Evolutionary conservation across 1,284 basidiomycete genomes (phyloP), one percentile per base, ranked within the genome.

Genomic region (Somion occarium): DNA sequence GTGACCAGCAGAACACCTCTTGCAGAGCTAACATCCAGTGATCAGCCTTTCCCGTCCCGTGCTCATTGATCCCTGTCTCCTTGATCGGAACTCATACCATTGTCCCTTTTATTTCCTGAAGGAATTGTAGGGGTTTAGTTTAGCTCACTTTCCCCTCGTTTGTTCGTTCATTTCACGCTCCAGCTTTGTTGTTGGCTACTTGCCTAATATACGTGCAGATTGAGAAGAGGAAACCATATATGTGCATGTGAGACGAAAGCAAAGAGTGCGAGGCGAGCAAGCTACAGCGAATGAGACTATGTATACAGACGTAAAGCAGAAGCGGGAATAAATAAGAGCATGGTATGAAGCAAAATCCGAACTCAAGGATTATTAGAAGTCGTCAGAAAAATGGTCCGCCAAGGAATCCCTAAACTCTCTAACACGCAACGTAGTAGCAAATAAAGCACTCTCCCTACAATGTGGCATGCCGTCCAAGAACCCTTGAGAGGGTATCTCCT

Each of bases 381-480:
- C 67, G 41, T 67, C 67, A 47, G 60, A 56, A 53, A 69, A 69
- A 53, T 67, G 60, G 49, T 69, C 67, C 45, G 66, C 61, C 41
- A 69, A 51, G 27, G 55, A 56, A 12, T 69, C 67, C 58, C 62
- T 64, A 50, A 69, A 59, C 54, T 69, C 67, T 48, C 61, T 57
- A 50, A 65, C 54, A 45, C 58, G 57, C 52, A 64, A 56, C 30
- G 56, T 56, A 44, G 63, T 65, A 46, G 64, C 63, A 49, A 61
- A 49, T 37, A 67, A 44, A 50, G 64, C 67, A 52, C 57, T 65
- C 58, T 69, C 66, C 53, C 59, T 63, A 56, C 67, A 69, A 50
- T 61, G 53, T 30, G 70, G 71, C 64, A 74, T 66, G 23, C 63
- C 67, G 38, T 74, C 73, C 30, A 71, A 53, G 51, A 69, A 57